Conservation (phyloP, 164 flowering plant genomes). For the Macadamia tetraphylla region DNA sequence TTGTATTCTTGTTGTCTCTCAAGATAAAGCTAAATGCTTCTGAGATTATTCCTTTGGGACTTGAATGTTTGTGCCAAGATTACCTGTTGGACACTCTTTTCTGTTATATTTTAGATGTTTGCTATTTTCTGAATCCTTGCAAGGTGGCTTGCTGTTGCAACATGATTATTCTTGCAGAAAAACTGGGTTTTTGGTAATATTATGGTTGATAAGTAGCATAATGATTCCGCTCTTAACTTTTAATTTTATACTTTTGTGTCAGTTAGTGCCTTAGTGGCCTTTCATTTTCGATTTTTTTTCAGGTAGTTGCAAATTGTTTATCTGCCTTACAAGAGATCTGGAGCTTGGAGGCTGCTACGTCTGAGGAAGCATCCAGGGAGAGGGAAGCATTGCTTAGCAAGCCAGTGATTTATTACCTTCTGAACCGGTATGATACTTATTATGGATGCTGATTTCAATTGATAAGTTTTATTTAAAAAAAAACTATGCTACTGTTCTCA, state of each 20-base stretch:
- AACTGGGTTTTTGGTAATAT: no score
- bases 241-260: no score
- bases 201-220: background rate
- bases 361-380: slow-evolving; percentile 89
- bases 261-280: background rate
- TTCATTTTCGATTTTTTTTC: slow-evolving; percentile 1
- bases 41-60: background rate
- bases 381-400: slow-evolving; percentile 84
- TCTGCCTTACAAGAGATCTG: slow-evolving; percentile 90
- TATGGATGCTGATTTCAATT: background rate
- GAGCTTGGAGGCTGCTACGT: slow-evolving; percentile 67
- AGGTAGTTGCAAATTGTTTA: slow-evolving; percentile 97
- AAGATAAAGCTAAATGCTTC: background rate
- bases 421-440: slow-evolving; percentile 56
- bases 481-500: no score
- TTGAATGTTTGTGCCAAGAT: background rate
- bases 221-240: no score
- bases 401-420: slow-evolving; percentile 68
- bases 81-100: background rate
- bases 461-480: background rate
- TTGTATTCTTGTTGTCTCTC: background rate
- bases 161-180: no score
- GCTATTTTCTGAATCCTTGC: background rate
- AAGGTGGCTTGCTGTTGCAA: background rate
- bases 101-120: background rate